These are phyloP conservation scores for Eudorina sp. DNA, from an alignment of 139 green algal species.

Conservation along the genomic window DNA sequence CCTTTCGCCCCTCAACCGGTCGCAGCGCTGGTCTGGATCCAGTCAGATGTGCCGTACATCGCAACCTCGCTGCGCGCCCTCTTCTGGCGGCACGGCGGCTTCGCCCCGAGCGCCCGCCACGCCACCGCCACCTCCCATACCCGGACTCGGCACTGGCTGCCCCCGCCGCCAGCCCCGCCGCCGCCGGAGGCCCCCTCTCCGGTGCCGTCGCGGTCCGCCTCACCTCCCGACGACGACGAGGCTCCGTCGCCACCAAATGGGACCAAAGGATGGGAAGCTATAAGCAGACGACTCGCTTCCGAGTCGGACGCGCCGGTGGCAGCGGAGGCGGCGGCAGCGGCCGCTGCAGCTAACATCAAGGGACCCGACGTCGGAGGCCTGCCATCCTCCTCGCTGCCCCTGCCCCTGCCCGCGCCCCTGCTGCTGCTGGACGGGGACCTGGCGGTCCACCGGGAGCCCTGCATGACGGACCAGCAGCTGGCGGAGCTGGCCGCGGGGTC, in stretches of 20 bases:
- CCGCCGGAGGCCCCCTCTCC: too few relatives aligned
- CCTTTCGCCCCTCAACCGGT: neutral
- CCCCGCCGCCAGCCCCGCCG: neutral
- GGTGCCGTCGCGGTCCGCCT: neutral
- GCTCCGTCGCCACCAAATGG: too few relatives aligned
- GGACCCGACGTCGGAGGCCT: neutral
- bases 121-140: neutral
- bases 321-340: neutral
- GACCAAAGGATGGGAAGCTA: neutral
- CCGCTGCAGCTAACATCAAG: neutral
- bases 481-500: too few relatives aligned
- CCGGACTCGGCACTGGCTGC: neutral
- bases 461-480: neutral
- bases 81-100: constrained; percentile 15
- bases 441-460: neutral
- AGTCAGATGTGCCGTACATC: constrained; percentile 35
- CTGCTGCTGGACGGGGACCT: constrained; percentile 2
- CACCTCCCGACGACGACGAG: neutral
- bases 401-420: too few relatives aligned
- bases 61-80: neutral
- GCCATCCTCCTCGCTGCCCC: neutral
- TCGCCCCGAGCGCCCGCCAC: constrained; percentile 31
- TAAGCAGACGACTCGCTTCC: neutral
- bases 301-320: too few relatives aligned
- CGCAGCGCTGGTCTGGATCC: constrained; percentile 31